phyloP scores from a whole-genome alignment of 2,329 filamentous ascomycete species.

The Cyphellophora europaea region DNA sequence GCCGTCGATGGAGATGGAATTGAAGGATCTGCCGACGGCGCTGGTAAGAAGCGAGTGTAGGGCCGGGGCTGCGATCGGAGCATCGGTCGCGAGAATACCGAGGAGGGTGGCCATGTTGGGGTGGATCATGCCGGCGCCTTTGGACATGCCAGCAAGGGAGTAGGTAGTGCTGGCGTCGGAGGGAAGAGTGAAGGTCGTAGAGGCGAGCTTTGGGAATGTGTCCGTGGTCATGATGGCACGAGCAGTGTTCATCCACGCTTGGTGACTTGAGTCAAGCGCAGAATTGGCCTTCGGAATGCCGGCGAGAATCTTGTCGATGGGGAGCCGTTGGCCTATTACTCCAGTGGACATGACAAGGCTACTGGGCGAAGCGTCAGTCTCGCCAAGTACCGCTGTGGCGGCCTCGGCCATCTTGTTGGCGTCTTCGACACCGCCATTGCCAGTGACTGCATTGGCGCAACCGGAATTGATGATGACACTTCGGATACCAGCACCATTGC shows the following conservation, averaged over 20 bases:
- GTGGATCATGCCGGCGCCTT: slow-evolving; percentile 98
- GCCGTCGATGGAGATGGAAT: slow-evolving; percentile 92
- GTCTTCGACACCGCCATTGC: slow-evolving; percentile 79
- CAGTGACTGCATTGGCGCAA: slow-evolving; percentile 94
- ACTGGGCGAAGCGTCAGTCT: slow-evolving; percentile 24
- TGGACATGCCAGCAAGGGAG: slow-evolving; percentile 86
- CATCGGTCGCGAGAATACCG: slow-evolving; percentile 85
- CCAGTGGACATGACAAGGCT: slow-evolving; percentile 98
- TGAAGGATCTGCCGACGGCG: slow-evolving; percentile 79
- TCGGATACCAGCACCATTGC: slow-evolving; percentile 60
- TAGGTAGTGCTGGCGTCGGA: slow-evolving; percentile 56
- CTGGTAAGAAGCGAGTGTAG: slow-evolving; percentile 62
- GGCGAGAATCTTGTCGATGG: slow-evolving; percentile 79
- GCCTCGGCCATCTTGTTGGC: slow-evolving; percentile 72
- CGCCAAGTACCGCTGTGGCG: slow-evolving; percentile 54
- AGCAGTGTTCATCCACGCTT: slow-evolving; percentile 78
- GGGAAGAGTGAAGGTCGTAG: slow-evolving; percentile 72
- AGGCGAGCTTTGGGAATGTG: slow-evolving; percentile 93
- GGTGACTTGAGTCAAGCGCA: slow-evolving; percentile 64
- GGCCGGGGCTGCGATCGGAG: slow-evolving; percentile 59
- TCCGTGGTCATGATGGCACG: slow-evolving; percentile 96
- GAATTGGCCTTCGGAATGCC: slow-evolving; percentile 69
- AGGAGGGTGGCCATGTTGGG: slow-evolving; percentile 97
- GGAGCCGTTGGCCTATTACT: slow-evolving; percentile 89
- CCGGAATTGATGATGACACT: slow-evolving; percentile 90